Evolutionary conservation across 2,329 filamentous ascomycete genomes (phyloP).

Genomic region (Xylariales sp.): DNA sequence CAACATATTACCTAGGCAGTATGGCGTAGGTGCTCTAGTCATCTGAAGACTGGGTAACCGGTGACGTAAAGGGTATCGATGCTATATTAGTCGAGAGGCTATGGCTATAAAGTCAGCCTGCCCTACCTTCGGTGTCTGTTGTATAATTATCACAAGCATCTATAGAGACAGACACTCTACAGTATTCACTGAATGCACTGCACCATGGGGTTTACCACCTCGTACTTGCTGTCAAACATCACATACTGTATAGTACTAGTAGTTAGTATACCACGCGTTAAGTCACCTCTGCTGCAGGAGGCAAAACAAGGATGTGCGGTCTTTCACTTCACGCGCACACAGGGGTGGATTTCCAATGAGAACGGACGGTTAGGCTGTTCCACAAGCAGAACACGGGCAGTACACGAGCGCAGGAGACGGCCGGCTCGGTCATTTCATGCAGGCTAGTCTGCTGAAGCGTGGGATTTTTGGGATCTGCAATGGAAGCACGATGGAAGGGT

Average conservation of each 20-base stretch:
- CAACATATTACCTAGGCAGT: neutral
- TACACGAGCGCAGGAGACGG: neutral
- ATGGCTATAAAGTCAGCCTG: neutral
- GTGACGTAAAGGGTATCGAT: neutral
- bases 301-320: neutral
- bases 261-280: neutral
- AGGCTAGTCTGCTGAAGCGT: conserved; percentile 7
- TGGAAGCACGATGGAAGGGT: conserved; percentile 35
- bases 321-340: neutral
- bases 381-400: neutral
- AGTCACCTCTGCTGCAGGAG: conserved; percentile 5
- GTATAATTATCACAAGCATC: neutral
- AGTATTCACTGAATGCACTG: neutral
- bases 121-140: neutral
- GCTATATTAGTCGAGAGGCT: neutral
- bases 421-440: neutral
- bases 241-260: neutral
- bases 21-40: neutral
- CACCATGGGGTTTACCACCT: neutral
- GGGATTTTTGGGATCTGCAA: conserved; percentile 30
- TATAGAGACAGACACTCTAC: neutral
- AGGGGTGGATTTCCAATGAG: conserved; percentile 3
- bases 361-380: conserved; percentile 12
- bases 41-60: neutral
- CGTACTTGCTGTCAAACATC: neutral